Evolutionary conservation across 345 rosid genomes (phyloP).

Genomic region (Rubroshorea leprosula): DNA sequence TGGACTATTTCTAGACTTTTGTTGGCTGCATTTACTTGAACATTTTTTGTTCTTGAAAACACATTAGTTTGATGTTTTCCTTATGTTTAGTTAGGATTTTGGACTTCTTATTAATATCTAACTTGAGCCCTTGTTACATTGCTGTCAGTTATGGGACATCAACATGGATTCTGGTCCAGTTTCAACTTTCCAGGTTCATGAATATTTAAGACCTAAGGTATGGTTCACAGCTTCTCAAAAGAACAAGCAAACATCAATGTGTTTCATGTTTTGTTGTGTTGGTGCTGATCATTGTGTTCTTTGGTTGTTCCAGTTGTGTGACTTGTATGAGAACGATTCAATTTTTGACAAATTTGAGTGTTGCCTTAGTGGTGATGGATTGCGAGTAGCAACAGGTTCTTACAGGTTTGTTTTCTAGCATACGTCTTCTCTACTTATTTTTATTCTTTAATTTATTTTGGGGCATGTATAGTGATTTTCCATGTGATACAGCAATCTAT

Average conservation of each 20-base stretch:
- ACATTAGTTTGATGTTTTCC: neutral
- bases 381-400: constrained; percentile 93
- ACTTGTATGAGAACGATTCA: constrained; percentile 94
- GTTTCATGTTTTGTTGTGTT: neutral
- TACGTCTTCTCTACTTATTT: constrained; percentile 5
- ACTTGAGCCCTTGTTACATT: constrained; percentile 13
- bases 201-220: constrained; percentile 87
- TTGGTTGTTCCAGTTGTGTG: constrained; percentile 70
- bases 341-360: constrained; percentile 99
- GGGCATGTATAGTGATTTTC: constrained; percentile 11
- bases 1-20: no score
- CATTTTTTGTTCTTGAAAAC: neutral
- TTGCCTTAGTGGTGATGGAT: constrained; percentile 89
- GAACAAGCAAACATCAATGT: neutral
- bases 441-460: constrained; percentile 13
- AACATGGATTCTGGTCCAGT: constrained; percentile 99
- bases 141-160: constrained; percentile 77
- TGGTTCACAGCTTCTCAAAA: constrained; percentile 15
- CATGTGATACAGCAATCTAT: constrained; percentile 60
- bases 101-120: constrained; percentile 7
- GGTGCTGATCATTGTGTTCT: constrained; percentile 15
- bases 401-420: constrained; percentile 57
- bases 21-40: no score
- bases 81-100: neutral
- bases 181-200: constrained; percentile 90